phyloP scores from a whole-genome alignment of 176 grass and related monocot genomes.

The Phragmites australis region DNA sequence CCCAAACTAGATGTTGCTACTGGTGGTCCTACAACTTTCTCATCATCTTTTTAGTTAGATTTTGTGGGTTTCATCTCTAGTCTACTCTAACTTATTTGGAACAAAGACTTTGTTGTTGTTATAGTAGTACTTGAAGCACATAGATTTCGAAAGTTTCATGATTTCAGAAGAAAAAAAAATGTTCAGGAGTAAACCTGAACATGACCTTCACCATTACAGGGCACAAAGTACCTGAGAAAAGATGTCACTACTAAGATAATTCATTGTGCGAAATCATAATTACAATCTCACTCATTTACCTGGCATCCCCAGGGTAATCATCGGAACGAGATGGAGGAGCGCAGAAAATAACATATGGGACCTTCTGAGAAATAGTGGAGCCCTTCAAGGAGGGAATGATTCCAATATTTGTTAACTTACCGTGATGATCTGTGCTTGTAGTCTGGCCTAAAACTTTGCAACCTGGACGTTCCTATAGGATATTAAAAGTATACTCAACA shows the following conservation, averaged over 20 bases:
- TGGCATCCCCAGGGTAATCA: conserved; percentile 77
- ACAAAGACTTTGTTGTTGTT: too few species aligned
- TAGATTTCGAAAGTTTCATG: not conserved
- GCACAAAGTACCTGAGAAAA: not conserved
- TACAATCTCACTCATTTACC: conserved; percentile 41
- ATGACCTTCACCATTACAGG: not conserved
- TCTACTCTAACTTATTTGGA: too few species aligned
- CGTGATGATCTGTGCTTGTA: conserved; percentile 81
- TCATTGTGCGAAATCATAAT: conserved; percentile 21
- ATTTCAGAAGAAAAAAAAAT: not conserved
- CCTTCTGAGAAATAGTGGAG: conserved; percentile 55
- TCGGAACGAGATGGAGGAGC: conserved; percentile 71
- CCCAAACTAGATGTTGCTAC: not conserved
- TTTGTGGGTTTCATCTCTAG: too few species aligned
- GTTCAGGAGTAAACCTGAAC: not conserved
- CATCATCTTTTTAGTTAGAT: too few species aligned
- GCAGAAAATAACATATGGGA: conserved; percentile 84
- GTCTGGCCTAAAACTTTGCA: conserved; percentile 91
- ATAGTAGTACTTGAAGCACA: not conserved
- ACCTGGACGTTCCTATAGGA: conserved; percentile 64
- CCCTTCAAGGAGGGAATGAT: conserved; percentile 71
- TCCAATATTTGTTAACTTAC: conserved; percentile 63
- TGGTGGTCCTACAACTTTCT: not conserved
- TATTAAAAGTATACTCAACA: not conserved
- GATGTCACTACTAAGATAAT: not conserved